Conservation (phyloP, 2,329 filamentous ascomycete genomes). For the Xylaria multiplex region DNA sequence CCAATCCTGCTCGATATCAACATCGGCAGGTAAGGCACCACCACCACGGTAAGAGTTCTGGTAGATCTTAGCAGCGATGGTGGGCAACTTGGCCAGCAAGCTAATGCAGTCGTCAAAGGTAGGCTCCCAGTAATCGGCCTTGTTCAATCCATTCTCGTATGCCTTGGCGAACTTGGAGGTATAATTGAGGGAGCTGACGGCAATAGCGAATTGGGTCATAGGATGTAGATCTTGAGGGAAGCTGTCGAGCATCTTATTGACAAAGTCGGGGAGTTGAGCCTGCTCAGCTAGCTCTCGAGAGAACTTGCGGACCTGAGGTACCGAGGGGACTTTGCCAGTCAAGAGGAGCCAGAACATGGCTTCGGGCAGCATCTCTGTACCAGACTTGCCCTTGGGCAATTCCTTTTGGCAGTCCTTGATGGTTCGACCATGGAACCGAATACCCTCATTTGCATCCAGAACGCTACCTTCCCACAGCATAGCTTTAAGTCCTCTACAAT, state of each 20-base stretch:
- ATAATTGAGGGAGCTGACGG: slow-evolving; percentile 94
- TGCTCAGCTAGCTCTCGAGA: slow-evolving; percentile 89
- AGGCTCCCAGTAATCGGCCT: slow-evolving; percentile 98
- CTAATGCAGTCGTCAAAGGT: slow-evolving; percentile 96
- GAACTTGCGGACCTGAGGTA: slow-evolving; percentile 80
- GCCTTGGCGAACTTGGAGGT: slow-evolving; percentile 92
- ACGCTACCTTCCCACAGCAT: slow-evolving; percentile 99
- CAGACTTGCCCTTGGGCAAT: slow-evolving; percentile 89
- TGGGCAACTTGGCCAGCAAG: slow-evolving; percentile 93
- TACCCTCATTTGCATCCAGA: slow-evolving; percentile 94
- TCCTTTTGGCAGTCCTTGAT: slow-evolving; percentile 98
- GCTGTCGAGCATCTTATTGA: slow-evolving; percentile 86
- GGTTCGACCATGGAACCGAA: slow-evolving; percentile 96
- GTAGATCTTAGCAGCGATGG: slow-evolving; percentile 97
- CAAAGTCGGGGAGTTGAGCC: slow-evolving; percentile 81
- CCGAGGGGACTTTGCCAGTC: slow-evolving; percentile 89
- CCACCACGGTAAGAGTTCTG: slow-evolving; percentile 85
- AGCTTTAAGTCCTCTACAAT: slow-evolving; percentile 78
- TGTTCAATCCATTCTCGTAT: slow-evolving; percentile 90
- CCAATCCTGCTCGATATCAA: slow-evolving; percentile 92
- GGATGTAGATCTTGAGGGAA: slow-evolving; percentile 93
- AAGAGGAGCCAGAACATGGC: slow-evolving; percentile 99
- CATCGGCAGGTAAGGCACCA: slow-evolving; percentile 76
- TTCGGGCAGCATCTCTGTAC: slow-evolving; percentile 97
- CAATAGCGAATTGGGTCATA: slow-evolving; percentile 97